Evolutionary conservation across 768 basidiomycete genomes (phyloP).

Genomic region (Boletus reticuloceps): DNA sequence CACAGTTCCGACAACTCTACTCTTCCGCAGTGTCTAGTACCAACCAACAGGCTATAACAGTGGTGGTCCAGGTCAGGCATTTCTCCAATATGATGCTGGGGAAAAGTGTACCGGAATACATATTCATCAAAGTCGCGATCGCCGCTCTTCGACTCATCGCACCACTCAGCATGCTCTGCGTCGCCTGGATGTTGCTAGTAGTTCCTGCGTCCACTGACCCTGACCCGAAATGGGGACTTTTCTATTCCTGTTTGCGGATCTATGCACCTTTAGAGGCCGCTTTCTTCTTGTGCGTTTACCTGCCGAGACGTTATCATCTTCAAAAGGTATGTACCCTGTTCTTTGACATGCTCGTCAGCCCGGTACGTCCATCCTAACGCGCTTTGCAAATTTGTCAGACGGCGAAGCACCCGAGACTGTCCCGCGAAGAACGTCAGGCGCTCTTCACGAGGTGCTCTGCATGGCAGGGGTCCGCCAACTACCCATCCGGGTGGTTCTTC

Average conservation of each 20-base stretch:
- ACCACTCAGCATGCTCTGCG: slow-evolving; percentile 45
- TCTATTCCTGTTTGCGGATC: slow-evolving; percentile 18
- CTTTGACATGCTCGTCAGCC: background rate
- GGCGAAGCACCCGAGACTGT: slow-evolving; percentile 36
- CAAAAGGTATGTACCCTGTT: slow-evolving; percentile 38
- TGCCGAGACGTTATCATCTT: slow-evolving; percentile 43
- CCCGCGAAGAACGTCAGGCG: slow-evolving; percentile 40
- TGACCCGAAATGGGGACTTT: background rate
- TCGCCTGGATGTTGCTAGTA: slow-evolving; percentile 23
- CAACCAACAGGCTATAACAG: too few species aligned
- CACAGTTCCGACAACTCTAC: too few species aligned
- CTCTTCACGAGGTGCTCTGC: slow-evolving; percentile 50
- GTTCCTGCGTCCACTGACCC: background rate
- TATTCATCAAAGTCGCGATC: slow-evolving; percentile 51
- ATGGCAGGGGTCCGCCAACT: slow-evolving; percentile 17
- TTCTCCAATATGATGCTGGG: slow-evolving; percentile 40
- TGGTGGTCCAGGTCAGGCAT: background rate
- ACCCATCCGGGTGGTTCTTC: slow-evolving; percentile 55
- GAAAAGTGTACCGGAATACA: slow-evolving; percentile 47
- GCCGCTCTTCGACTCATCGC: slow-evolving; percentile 45
- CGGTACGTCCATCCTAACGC: background rate
- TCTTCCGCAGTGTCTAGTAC: too few species aligned
- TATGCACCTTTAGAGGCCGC: slow-evolving; percentile 43
- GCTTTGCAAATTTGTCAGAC: slow-evolving; percentile 29
- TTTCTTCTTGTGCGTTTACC: slow-evolving; percentile 50